Conservation (phyloP, 1,139 yeast species). For the Candida mesenterica region DNA sequence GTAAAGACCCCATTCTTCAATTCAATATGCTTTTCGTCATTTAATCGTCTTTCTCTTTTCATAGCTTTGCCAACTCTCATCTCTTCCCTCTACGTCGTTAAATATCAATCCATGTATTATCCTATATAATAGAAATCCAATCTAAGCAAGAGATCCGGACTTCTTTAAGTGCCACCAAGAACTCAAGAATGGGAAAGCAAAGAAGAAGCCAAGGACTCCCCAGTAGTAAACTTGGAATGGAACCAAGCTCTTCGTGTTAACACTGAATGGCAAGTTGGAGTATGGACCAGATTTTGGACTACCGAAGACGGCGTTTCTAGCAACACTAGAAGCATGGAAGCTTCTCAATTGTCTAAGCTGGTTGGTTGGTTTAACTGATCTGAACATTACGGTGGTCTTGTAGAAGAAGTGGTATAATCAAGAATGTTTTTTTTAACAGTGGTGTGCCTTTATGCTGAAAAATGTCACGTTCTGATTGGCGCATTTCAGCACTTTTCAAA, state of each 20-base stretch:
- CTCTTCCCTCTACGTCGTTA: too few relatives aligned
- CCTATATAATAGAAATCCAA: neutral
- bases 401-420: too few relatives aligned
- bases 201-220: conserved; percentile 66
- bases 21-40: too few relatives aligned
- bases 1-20: too few relatives aligned
- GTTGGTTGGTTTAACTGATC: conserved; percentile 30
- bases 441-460: conserved; percentile 1
- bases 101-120: too few relatives aligned
- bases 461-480: conserved; percentile 13
- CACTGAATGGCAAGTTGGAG: conserved; percentile 91
- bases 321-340: conserved; percentile 33
- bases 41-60: too few relatives aligned
- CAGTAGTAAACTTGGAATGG: conserved; percentile 83
- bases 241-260: conserved; percentile 77
- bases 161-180: conserved; percentile 71
- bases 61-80: too few relatives aligned
- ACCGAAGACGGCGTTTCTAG: conserved; percentile 39
- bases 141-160: conserved; percentile 45
- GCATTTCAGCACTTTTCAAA: conserved; percentile 5
- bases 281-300: conserved; percentile 76
- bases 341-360: conserved; percentile 26
- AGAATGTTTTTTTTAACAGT: conserved; percentile 1
- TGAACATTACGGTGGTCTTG: conserved; percentile 12
- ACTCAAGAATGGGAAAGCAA: conserved; percentile 66